Base-by-base conservation (phyloP, 208 protist genomes). In the Trypanosoma platydactyli region DNA sequence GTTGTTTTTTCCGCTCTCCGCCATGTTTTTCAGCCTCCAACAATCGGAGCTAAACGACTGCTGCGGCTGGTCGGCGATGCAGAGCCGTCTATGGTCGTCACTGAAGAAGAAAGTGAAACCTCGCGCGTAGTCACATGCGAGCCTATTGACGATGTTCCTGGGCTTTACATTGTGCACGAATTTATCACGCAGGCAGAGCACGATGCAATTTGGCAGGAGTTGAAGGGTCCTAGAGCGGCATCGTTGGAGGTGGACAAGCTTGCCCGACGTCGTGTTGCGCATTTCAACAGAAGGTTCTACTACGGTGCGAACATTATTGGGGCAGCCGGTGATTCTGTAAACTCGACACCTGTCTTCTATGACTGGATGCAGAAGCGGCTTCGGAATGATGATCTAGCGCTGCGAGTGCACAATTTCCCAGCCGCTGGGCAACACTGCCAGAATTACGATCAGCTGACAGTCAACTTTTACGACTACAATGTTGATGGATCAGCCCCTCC, bases 261-360 rank as follows among this genome's bases (percentile, higher is more conserved):
- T 20, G 68, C 84, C 6, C 84, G 83, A 12, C 88, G 88, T 30
- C 68, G 72, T 12, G 88, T 89, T 5, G 80, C 81, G 0, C 88
- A 94, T 65, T 94, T 94, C 62, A 94, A 94, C 50, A 79, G 84
- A 40, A 68, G 80, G 52, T 94, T 94, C 71, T 77, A 82, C 46
- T 94, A 94, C 68, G 84, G 83, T 22, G 54, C 76, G 18, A 94
- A 94, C 55, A 35, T 22, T 20, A 54, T 94, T 11, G 86, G 80
- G 1, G 49, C 27, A 1, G 77, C 73, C 30, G 88, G 88, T 1
- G 68, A 69, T n/a, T 73, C 76, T 15, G 80, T 88, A 29, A 85
- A 84, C 54, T 27, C 56, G 15, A 62, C 71, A 5, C 88, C 88
- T n/a, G 40, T 40, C n/a, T 94, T 91, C 63, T 94, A 84, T 66